Conservation (phyloP, 1,284 basidiomycete species). For the Tilletia caries region DNA sequence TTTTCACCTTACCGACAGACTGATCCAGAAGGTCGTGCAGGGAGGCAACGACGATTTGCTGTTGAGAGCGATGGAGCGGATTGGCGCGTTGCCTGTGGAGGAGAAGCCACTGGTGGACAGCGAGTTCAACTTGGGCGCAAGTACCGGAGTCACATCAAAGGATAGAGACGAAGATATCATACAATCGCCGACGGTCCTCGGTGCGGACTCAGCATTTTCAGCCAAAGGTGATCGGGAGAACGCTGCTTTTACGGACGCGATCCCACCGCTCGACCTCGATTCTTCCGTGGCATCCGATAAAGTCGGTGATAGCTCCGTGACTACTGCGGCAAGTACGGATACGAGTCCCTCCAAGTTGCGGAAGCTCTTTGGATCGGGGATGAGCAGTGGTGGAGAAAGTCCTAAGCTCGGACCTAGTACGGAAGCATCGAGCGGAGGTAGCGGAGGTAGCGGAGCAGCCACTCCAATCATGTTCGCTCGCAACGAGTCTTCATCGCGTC, state of each 20-base stretch:
- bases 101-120: background rate
- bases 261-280: conserved; percentile 1
- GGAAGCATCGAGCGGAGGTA: background rate
- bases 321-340: background rate
- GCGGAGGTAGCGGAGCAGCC: background rate
- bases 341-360: conserved; percentile 7
- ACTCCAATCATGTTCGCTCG: background rate
- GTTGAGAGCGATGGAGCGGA: conserved; percentile 8
- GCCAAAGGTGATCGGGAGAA: background rate
- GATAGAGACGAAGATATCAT: no score
- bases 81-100: background rate
- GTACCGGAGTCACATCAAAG: background rate
- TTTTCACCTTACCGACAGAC: background rate
- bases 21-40: background rate
- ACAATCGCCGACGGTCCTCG: background rate
- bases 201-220: background rate
- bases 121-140: background rate
- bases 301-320: no score
- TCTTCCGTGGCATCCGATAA: background rate
- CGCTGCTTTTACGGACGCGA: background rate
- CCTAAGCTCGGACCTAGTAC: background rate
- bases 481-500: conserved; percentile 4
- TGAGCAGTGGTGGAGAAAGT: background rate
- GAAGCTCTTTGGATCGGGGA: background rate
- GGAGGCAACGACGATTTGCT: background rate